These are phyloP conservation scores for Stipa capillata DNA, from an alignment of 176 grass and related monocot genomes.

Conservation along the genomic window DNA sequence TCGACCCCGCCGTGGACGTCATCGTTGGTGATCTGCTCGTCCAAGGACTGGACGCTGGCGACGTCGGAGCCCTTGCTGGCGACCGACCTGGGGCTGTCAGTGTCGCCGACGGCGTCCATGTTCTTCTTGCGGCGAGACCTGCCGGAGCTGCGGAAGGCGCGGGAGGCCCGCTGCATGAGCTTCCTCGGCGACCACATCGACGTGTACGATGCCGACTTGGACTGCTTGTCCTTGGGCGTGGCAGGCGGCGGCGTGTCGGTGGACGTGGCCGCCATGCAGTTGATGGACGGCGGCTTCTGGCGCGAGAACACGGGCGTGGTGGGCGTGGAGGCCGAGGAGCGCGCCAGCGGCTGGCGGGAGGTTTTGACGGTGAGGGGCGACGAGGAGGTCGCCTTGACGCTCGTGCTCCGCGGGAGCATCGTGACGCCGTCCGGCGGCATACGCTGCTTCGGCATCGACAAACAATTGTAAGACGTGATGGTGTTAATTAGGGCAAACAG, in stretches of 20 bases:
- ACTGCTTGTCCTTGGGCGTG: not conserved
- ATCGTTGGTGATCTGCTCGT: not conserved
- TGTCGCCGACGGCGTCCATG: not conserved
- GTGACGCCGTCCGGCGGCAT: not conserved
- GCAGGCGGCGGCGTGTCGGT: constrained; percentile 21
- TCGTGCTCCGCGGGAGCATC: constrained; percentile 3
- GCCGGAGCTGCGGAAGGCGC: constrained; percentile 18
- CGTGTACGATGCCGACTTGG: not conserved
- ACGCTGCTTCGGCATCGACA: not conserved
- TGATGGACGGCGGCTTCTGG: constrained; percentile 9
- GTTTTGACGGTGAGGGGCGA: constrained; percentile 21
- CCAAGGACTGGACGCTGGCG: not conserved
- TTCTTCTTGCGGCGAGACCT: constrained; percentile 17
- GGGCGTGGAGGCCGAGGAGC: not conserved
- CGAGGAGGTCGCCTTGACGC: not conserved
- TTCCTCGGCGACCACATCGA: constrained; percentile 21
- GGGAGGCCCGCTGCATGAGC: constrained; percentile 40
- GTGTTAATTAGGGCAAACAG: not conserved
- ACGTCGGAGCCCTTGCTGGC: not conserved
- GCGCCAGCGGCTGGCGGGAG: not conserved
- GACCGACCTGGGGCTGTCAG: not conserved
- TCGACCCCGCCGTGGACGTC: not conserved
- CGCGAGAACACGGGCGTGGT: not conserved
- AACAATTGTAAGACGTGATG: not conserved
- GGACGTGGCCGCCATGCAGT: not conserved